Percentiles rank a stretch among this genome's conserved stretches.
Evolutionary conservation across 495 filamentous ascomycete genomes (phyloP).

Genomic region (Aspergillus sclerotiicarbonarius): DNA sequence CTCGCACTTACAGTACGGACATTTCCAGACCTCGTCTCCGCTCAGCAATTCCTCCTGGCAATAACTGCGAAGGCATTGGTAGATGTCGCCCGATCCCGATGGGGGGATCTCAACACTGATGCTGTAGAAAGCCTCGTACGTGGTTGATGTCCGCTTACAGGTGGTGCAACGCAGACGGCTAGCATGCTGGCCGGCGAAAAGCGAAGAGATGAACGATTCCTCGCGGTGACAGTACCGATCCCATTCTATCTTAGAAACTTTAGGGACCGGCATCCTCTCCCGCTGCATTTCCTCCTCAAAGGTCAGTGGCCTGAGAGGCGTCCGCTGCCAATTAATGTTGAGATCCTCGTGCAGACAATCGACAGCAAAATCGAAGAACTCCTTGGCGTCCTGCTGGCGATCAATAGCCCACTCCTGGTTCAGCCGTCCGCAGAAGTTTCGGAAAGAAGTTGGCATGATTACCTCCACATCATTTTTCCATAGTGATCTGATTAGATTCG

Average conservation of each 20-base stretch:
- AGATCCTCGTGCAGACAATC: constrained; percentile 74
- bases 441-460: constrained; percentile 52
- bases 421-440: constrained; percentile 56
- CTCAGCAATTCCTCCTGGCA: constrained; percentile 65
- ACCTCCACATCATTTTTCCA: constrained; percentile 69
- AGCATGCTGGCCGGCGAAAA: constrained; percentile 71
- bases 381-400: constrained; percentile 74
- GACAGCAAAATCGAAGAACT: constrained; percentile 72
- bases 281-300: constrained; percentile 60
- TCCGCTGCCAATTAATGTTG: constrained; percentile 62
- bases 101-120: constrained; percentile 66
- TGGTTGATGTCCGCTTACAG: constrained; percentile 66
- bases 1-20: constrained; percentile 65
- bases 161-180: constrained; percentile 61
- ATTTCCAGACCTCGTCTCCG: constrained; percentile 70
- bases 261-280: constrained; percentile 58
- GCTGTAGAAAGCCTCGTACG: constrained; percentile 69
- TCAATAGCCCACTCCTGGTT: constrained; percentile 60
- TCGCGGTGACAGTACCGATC: constrained; percentile 66
- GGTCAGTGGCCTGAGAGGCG: constrained; percentile 57
- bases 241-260: constrained; percentile 67
- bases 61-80: constrained; percentile 66
- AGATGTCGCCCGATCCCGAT: constrained; percentile 49
- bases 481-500: constrained; percentile 70
- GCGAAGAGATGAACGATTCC: constrained; percentile 61